A percentile compares a stretch with the other conserved stretches of the same genome.
Conservation (phyloP, 176 grass and related monocot genomes). For the Elaeis guineensis region DNA sequence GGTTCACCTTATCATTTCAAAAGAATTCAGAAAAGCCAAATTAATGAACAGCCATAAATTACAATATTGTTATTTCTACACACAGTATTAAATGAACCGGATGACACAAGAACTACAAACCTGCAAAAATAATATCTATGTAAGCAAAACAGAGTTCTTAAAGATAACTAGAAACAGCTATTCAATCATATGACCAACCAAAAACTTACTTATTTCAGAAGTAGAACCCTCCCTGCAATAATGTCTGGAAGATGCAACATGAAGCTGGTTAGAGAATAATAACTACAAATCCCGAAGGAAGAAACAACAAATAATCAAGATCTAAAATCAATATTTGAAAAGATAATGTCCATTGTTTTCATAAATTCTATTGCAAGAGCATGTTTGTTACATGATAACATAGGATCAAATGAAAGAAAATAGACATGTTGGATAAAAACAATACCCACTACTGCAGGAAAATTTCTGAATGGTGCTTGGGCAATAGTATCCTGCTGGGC, state of each 20-base stretch:
- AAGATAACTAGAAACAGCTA: too few species aligned
- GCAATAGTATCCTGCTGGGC: constrained; percentile 69
- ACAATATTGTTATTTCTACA: too few species aligned
- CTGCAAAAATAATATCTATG: too few species aligned
- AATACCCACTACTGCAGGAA: constrained; percentile 66
- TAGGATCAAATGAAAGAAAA: not conserved
- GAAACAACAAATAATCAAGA: not conserved
- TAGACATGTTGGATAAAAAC: not conserved
- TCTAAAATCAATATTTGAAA: not conserved
- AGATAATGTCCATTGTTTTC: not conserved
- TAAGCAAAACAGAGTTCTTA: too few species aligned
- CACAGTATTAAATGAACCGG: too few species aligned
- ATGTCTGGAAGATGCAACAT: constrained; percentile 41
- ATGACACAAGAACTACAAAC: too few species aligned
- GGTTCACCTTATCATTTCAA: too few species aligned
- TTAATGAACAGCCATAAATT: too few species aligned
- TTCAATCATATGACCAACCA: not conserved
- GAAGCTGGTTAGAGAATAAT: constrained; percentile 10
- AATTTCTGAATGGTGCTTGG: constrained; percentile 45
- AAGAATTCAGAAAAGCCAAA: too few species aligned
- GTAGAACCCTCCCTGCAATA: constrained; percentile 78
- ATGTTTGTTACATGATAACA: constrained; percentile 1
- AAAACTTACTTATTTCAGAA: constrained; percentile 44
- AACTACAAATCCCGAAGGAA: constrained; percentile 2
- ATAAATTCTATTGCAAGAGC: not conserved